These are phyloP conservation scores for Ceratobasidium sp. DNA, from an alignment of 1,284 basidiomycete genomes.

Conservation along the genomic window DNA sequence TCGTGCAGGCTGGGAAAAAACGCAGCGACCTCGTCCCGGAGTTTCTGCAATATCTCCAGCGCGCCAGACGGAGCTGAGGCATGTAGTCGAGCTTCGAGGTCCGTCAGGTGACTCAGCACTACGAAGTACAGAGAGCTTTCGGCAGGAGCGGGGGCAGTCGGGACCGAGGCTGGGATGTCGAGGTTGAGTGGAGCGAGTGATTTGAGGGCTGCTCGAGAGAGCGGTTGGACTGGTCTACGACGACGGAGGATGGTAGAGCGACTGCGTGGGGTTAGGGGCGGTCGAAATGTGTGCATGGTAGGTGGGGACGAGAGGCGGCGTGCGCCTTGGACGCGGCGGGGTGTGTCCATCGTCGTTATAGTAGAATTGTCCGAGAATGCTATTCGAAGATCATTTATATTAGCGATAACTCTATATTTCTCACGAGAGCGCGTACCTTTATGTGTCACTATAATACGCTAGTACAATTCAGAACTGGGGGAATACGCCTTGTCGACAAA, in stretches of 20 bases:
- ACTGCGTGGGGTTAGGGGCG: neutral
- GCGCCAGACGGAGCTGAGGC: conserved; percentile 65
- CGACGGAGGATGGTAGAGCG: conserved; percentile 6
- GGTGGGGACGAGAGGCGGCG: conserved; percentile 36
- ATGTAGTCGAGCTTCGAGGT: conserved; percentile 73
- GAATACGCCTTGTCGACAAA: neutral
- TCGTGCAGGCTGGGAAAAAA: conserved; percentile 28
- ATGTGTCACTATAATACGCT: neutral
- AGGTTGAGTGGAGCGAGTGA: conserved; percentile 64
- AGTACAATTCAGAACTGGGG: neutral
- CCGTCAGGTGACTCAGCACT: conserved; percentile 78
- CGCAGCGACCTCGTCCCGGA: conserved; percentile 63
- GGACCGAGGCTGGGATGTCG: conserved; percentile 64
- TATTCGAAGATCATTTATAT: neutral
- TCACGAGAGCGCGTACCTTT: neutral
- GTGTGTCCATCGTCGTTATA: conserved; percentile 18
- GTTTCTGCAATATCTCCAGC: conserved; percentile 63
- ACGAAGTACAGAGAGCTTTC: conserved; percentile 75
- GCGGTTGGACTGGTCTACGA: conserved; percentile 14
- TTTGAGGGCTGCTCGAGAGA: conserved; percentile 40
- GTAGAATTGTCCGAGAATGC: neutral
- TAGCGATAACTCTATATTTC: neutral
- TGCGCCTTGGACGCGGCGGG: conserved; percentile 7
- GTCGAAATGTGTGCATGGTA: conserved; percentile 6
- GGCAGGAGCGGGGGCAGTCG: conserved; percentile 66